Base-by-base conservation (phyloP, 805 yeast species). In the Pichia ethanolica region DNA sequence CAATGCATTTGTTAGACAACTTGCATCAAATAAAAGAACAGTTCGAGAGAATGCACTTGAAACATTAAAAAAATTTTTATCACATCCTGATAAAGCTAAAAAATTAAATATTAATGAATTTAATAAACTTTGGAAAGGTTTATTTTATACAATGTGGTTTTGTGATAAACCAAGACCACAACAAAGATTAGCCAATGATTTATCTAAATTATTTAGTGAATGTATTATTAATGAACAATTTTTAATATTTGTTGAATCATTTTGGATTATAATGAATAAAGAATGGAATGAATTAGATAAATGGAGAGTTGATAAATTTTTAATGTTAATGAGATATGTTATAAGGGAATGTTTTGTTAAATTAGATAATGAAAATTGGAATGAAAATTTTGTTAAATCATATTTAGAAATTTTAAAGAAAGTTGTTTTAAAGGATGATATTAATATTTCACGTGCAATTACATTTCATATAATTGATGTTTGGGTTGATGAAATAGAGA, bases 61-160 rank as follows among this genome's bases (percentile, higher is more conserved):
- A 42, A 73, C 87, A 1, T 71, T 89, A 57, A 74, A 74, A 56
- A 75, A 75, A 55, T 85, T 77, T 60, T 67, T 89, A 43, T 63
- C 75, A 2, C 67, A 75, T 20, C 64, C 72, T 49, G 62, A 74
- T 1, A 68, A 74, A 30, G 63, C 72, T 33, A 67, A 60, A 32
- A 70, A 75, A 37, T 65, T 81, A 38, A 60, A 72, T 6, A 68
- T 63, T 43, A 60, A 77, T 38, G 93, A 89, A 47, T 72, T 81
- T 54, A 86, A 86, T 56, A 90, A 91, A 64, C 71, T 93, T 52
- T 93, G 99, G 97, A 89, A 87, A 68, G 99, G 98, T n/a, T 73
- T 93, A 39, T 93, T 84, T 67, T 93, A 75, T 63, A 79, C 96
- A 10, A 88, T 93, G 96, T 93, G 99, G 98, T 89, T 85, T 70